Base-by-base conservation (phyloP, 2,329 filamentous ascomycete genomes). In the Trichophyton mentagrophytes region DNA sequence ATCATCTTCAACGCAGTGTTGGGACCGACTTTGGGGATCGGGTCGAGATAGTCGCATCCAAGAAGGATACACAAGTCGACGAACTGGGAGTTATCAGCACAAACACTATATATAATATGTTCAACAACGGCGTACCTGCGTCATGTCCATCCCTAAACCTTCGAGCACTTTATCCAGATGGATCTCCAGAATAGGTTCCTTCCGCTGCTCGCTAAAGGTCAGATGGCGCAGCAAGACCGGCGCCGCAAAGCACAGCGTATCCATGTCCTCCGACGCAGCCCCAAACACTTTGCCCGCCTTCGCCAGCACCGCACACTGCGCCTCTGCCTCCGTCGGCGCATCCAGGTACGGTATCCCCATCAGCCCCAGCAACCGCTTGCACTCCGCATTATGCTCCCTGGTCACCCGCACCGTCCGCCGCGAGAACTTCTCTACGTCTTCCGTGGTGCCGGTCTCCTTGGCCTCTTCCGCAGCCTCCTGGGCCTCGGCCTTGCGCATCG, bases 361-460 rank as follows among this genome's bases (percentile, higher is more conserved):
- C 61, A 97, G 79, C 77, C 89, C 92, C 64, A 99, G 79, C 67
- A 99, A 77, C 62, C 84, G 83, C 78, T 95, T 92, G 74, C 93
- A 97, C 73, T 99, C 93, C 47, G 85, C 86, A 70, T 99, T 99
- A 76, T 99, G 93, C 76, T 99, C 92, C 65, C 87, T 83, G n/a
- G 93, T 97, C 59, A 97, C 93, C 61, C 90, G 83, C 56, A 99
- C 93, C 0, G 92, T 97, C 59, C 93, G 81, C 61, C 93, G 81
- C 60, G 90, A 95, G 77, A 97, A 99, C 75, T 96, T 97, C 77
- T 99, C 93, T 3, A 99, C 84, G n/a, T 99, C 93, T 73, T 99
- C 85, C 22, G 92, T 90, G 2, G 93, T 99, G 64, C 93, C 93
- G 0, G 89, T 96, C 78, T 99, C 93, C 73, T 95, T 96, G 59